Evolutionary conservation across 257 asterid genomes (phyloP).

Genomic region (Gynochthodes officinalis): DNA sequence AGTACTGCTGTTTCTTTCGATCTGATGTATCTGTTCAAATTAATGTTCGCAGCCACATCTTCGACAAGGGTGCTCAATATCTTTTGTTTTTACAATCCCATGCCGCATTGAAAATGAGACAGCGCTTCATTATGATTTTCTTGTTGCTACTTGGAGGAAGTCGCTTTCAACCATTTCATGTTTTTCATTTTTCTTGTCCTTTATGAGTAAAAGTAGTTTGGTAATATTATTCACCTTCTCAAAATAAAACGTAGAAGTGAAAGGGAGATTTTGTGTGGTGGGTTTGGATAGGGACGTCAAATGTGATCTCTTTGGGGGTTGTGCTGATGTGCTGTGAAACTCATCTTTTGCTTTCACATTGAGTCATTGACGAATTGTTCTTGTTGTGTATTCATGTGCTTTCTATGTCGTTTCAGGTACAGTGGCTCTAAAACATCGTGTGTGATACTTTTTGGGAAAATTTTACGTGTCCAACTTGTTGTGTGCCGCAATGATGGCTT

Average conservation of each 20-base stretch:
- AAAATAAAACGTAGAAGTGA: slow-evolving; percentile 21
- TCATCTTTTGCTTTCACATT: slow-evolving; percentile 31
- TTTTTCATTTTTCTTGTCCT: slow-evolving; percentile 29
- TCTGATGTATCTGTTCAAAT: not conserved
- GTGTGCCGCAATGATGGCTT: not conserved
- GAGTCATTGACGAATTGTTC: slow-evolving; percentile 14
- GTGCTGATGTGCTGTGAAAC: slow-evolving; percentile 36
- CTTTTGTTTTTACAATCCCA: not conserved
- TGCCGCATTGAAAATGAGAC: slow-evolving; percentile 13
- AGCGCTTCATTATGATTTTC: slow-evolving; percentile 16
- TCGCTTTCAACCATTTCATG: slow-evolving; percentile 36
- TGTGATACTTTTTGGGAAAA: slow-evolving; percentile 2
- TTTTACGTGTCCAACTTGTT: slow-evolving; percentile 17
- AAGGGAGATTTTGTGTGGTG: slow-evolving; percentile 26
- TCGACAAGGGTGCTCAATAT: not conserved
- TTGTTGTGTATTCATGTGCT: slow-evolving; percentile 28
- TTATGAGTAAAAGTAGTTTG: slow-evolving; percentile 35
- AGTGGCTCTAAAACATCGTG: slow-evolving; percentile 3
- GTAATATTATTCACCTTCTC: slow-evolving; percentile 24
- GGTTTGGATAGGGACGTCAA: slow-evolving; percentile 44
- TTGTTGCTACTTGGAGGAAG: slow-evolving; percentile 30
- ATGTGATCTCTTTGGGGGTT: slow-evolving; percentile 28
- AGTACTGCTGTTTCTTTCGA: not conserved
- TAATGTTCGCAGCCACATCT: not conserved
- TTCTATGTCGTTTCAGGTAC: slow-evolving; percentile 30